Base-by-base conservation (phyloP, 1,139 yeast species). In the Magnusiomyces paraingens region DNA sequence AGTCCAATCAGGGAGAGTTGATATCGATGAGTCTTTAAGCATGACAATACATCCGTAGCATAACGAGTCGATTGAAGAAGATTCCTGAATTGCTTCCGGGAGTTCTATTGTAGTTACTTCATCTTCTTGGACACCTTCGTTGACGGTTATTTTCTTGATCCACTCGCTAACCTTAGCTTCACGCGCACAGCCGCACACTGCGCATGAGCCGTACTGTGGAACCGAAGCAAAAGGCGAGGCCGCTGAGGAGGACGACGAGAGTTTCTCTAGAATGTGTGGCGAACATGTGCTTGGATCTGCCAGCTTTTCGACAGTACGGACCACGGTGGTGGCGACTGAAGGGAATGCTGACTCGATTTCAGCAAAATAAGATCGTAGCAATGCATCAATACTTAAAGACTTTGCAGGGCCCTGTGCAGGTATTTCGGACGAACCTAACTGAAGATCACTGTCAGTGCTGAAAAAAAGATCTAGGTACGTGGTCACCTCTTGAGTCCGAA, bases 261-360 rank as follows among this genome's bases (percentile, higher is more conserved):
- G 5, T 61, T 51, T 2, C 42, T 56, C 17, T 59, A 57, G 5
- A 17, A 8, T 18, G 56, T 20, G 35, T 20, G 14, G 29, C 5
- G 21, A 42, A 32, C 32, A 18, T 14, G 29, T 15, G 11, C 53
- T 3, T 57, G 64, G 89, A 10, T 78, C 77, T 1, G 81, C 81
- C 51, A 93, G 71, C 67, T 93, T 91, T 52, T 83, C 84, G 11
- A 95, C 96, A 0, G 96, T 91, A 59, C 88, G 83, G 12, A 90
- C 91, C 18, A 93, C 98, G 0, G 99, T 91, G 0, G 97, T 86
- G 1, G 94, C 93, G 2, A 94, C 89, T 52, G 95, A 89, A 0
- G 96, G 89, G 64, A 90, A 91, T 6, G 86, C 95, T 10, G 80
- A 77, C 64, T 90, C 96, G 39, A 91, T 81, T 45, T 78, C 78